Evolutionary conservation across 75 land plant genomes (phyloP).

Genomic region (Sequoia sempervirens): DNA sequence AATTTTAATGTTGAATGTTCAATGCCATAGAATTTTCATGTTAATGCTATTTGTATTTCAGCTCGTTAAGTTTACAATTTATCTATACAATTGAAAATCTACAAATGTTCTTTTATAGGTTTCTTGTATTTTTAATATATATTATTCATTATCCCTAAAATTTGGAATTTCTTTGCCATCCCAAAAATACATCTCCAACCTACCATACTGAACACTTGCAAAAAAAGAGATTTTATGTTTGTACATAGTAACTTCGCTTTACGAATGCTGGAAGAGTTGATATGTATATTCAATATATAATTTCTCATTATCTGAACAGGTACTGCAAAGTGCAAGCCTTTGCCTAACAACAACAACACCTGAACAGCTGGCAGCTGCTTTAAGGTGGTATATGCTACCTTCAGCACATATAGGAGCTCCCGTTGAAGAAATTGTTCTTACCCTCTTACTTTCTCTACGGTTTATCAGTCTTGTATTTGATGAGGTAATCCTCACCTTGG

Average conservation of each 20-base stretch:
- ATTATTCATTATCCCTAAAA: not conserved
- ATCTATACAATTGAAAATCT: not conserved
- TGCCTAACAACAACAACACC: conserved; percentile 97
- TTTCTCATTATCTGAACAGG: conserved; percentile 30
- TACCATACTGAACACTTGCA: not conserved
- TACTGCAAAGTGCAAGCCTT: conserved; percentile 96
- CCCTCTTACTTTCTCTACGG: conserved; percentile 85
- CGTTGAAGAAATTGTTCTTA: conserved; percentile 84
- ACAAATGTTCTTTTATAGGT: too few relatives aligned
- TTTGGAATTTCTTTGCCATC: not conserved
- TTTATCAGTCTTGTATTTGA: conserved; percentile 93
- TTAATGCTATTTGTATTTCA: not conserved
- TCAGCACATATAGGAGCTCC: conserved; percentile 66
- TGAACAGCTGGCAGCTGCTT: conserved; percentile 87
- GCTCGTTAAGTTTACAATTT: not conserved
- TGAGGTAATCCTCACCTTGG: conserved; percentile 56
- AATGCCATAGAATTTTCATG: not conserved
- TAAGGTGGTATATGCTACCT: conserved; percentile 86
- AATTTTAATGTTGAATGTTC: too few relatives aligned
- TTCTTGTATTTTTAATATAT: not conserved
- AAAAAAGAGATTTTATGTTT: not conserved
- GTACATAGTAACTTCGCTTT: not conserved
- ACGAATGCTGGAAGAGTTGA: not conserved
- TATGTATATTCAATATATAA: not conserved
- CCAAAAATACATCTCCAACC: not conserved